Conservation (phyloP, 352 stramenopile genomes). For the Elongisporangium prolatum region DNA sequence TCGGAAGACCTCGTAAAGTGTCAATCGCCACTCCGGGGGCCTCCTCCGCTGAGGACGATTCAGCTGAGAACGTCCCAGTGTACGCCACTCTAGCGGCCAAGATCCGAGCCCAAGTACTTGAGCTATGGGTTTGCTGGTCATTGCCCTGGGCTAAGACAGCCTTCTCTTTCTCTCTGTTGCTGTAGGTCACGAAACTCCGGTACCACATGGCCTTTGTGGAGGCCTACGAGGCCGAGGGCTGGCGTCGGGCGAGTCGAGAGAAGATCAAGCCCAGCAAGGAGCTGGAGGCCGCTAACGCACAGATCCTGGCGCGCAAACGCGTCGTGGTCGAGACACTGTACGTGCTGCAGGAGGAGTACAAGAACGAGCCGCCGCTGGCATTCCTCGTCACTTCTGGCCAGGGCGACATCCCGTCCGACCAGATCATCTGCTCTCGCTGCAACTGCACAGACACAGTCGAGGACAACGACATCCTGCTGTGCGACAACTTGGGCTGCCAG, state of each 20-base stretch:
- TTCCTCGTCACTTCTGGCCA: conserved; percentile 18
- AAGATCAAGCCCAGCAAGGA: conserved; percentile 82
- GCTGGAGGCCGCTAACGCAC: conserved; percentile 38
- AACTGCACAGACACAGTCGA: conserved; percentile 49
- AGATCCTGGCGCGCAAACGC: conserved; percentile 54
- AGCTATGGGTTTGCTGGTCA: too few relatives aligned
- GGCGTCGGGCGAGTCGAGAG: conserved; percentile 64
- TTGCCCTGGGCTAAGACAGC: too few relatives aligned
- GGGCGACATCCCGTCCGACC: conserved; percentile 13
- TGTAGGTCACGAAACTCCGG: conserved; percentile 42
- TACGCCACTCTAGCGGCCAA: conserved; percentile 27
- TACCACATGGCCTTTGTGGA: conserved; percentile 80
- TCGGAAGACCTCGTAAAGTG: not conserved
- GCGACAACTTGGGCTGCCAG: conserved; percentile 65
- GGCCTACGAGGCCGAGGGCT: conserved; percentile 80
- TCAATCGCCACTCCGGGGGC: not conserved
- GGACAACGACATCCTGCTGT: conserved; percentile 85
- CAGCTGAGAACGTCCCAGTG: conserved; percentile 9
- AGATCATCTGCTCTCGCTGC: conserved; percentile 80
- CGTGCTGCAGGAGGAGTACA: conserved; percentile 46
- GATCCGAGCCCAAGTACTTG: conserved; percentile 34
- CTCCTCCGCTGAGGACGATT: not conserved
- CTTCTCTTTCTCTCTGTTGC: not conserved
- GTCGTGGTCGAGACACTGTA: conserved; percentile 38
- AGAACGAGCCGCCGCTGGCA: conserved; percentile 38